phyloP scores from a whole-genome alignment of 495 filamentous ascomycete genomes.

The Neurospora sp. region DNA sequence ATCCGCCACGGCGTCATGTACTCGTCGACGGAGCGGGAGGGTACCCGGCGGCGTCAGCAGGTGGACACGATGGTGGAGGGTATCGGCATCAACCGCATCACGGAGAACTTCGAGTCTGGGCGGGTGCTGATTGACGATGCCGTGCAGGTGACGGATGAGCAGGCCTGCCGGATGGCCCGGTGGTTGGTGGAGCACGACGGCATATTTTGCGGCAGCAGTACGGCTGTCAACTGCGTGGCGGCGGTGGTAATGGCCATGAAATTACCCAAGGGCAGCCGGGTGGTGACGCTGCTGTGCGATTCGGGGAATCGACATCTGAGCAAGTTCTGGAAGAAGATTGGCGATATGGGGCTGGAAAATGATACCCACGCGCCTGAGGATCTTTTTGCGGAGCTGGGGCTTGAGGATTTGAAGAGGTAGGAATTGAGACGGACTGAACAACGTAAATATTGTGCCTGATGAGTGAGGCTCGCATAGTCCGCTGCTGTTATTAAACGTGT shows the following conservation, averaged over 20 bases:
- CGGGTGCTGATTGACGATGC: slow-evolving; percentile 80
- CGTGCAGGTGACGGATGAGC: slow-evolving; percentile 79
- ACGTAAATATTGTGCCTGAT: not conserved
- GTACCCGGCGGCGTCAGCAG: slow-evolving; percentile 76
- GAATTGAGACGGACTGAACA: not conserved
- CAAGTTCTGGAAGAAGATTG: slow-evolving; percentile 84
- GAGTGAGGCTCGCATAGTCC: not conserved
- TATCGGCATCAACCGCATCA: slow-evolving; percentile 87
- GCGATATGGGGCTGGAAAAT: slow-evolving; percentile 51
- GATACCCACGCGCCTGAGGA: slow-evolving; percentile 13
- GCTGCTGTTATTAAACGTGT: not conserved
- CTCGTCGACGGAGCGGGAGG: slow-evolving; percentile 74
- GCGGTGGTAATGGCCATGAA: slow-evolving; percentile 68
- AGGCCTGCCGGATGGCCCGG: slow-evolving; percentile 85
- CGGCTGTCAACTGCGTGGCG: slow-evolving; percentile 91
- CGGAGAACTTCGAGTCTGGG: slow-evolving; percentile 83
- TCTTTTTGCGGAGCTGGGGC: slow-evolving; percentile 26
- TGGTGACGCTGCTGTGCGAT: slow-evolving; percentile 91
- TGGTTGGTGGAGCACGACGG: slow-evolving; percentile 96
- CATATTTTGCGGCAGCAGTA: slow-evolving; percentile 88
- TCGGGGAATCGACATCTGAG: slow-evolving; percentile 83
- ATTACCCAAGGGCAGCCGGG: slow-evolving; percentile 55
- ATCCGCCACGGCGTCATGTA: slow-evolving; percentile 95
- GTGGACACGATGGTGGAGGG: slow-evolving; percentile 96
- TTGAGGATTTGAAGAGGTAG: slow-evolving; percentile 16